A percentile compares a stretch with the other conserved stretches of the same genome.
These are phyloP conservation scores for Chlamydomonas applanata DNA, from an alignment of 139 green algal genomes.

Conservation along the genomic window DNA sequence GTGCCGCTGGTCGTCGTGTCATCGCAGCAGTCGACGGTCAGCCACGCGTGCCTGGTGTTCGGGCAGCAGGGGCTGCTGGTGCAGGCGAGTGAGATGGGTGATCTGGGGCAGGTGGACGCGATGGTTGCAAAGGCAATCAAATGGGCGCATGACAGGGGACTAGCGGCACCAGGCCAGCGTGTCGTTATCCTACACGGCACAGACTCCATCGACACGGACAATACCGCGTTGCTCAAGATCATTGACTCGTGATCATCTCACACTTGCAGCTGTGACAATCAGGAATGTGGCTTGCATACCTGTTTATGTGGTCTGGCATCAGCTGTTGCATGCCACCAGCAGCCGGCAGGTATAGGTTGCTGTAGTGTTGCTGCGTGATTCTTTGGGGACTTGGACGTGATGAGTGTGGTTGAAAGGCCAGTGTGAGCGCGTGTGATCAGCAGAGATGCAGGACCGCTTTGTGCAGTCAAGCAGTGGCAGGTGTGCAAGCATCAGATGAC, in stretches of 20 bases:
- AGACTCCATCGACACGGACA: constrained; percentile 14
- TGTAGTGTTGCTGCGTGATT: too few relatives aligned
- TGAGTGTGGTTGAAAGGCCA: too few relatives aligned
- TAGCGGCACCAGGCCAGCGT: neutral
- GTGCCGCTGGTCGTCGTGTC: constrained; percentile 33
- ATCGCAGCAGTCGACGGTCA: constrained; percentile 40
- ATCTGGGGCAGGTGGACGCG: neutral
- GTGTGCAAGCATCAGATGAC: too few relatives aligned
- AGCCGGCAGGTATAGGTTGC: too few relatives aligned
- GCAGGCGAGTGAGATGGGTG: neutral
- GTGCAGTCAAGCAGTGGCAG: too few relatives aligned
- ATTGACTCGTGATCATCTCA: neutral
- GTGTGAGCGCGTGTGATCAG: too few relatives aligned
- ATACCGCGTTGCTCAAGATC: constrained; percentile 11
- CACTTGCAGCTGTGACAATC: too few relatives aligned
- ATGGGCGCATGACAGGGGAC: constrained; percentile 1
- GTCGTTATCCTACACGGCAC: constrained; percentile 26
- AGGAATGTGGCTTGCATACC: too few relatives aligned
- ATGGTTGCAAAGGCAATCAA: constrained; percentile 9
- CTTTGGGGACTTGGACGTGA: too few relatives aligned
- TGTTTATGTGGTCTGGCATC: too few relatives aligned
- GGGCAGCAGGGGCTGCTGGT: constrained; percentile 24
- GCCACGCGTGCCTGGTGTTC: constrained; percentile 28
- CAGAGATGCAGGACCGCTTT: too few relatives aligned
- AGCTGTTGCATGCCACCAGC: too few relatives aligned